Evolutionary conservation across 2,329 filamentous ascomycete species (phyloP), one percentile per base, ranked within the genome.

Genomic region (Ceratocystis diversiconidia): DNA sequence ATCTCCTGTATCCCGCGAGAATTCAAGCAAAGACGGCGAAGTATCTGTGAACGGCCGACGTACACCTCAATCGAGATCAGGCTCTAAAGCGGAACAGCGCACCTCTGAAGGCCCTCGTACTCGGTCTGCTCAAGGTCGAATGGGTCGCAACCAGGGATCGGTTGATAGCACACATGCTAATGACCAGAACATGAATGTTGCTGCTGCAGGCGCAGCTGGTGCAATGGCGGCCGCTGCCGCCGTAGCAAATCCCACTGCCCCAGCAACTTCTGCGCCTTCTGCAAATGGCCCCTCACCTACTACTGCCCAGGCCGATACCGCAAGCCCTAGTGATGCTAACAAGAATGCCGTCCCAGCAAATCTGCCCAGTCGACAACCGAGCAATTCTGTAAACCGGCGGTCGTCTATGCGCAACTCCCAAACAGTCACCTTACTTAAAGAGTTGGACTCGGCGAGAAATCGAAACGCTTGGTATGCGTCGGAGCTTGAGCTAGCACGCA

Each of bases 381-480:
- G 83, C 75, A 81, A 85, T 75, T 76, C 85, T 69, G 70, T 88
- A 70, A 75, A 79, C 70, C 75, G 87, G 72, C 76, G 85, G 73
- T 77, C 86, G 68, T 81, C 88, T 67, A 76, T 82, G 69, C 74
- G 82, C 73, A 82, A 85, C 72, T 79, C 83, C 6, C 85, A 87
- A 70, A 87, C 87, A 1, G 87, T 89, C 69, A 85, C 88, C 0
- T 75, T 96, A 12, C 79, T 90, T 15, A 92, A 94, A 73, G 94
- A 99, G 73, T 80, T 99, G 1, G 92, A 99, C 73, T 81, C 85
- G 7, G 82, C 87, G 2, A 89, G 90, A 71, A 94, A 88, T 72
- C 85, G 89, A 63, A 97, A 96, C 75, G 92, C 92, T 0, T 99
- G 94, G 94, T 96, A 95, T 74, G 90, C 91, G 6, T 96, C 92